These are phyloP conservation scores for Rhizopus delemar DNA, from an alignment of 371 early-diverging fungal genomes.

Conservation along the genomic window DNA sequence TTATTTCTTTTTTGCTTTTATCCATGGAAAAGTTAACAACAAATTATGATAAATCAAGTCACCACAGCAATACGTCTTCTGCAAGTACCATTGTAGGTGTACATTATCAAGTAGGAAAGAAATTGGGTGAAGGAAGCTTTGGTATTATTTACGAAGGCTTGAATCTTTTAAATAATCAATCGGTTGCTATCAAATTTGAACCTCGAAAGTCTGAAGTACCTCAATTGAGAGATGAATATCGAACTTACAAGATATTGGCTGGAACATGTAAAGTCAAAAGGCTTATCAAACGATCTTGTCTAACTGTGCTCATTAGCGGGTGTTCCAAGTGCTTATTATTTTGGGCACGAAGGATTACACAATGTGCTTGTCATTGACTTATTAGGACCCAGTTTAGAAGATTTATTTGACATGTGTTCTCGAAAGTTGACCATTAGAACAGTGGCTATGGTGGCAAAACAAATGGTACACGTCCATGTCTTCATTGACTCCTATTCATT, in stretches of 20 bases:
- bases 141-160: conserved; percentile 96
- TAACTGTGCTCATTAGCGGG: conserved; percentile 53
- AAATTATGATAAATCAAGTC: conserved; percentile 23
- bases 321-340: conserved; percentile 91
- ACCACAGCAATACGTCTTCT: conserved; percentile 21
- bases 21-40: background rate
- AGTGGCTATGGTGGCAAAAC: conserved; percentile 95
- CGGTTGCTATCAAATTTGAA: conserved; percentile 88
- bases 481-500: background rate
- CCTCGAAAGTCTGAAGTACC: conserved; percentile 87
- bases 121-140: conserved; percentile 96
- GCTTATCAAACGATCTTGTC: background rate
- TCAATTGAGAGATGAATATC: conserved; percentile 86
- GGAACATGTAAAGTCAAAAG: conserved; percentile 65
- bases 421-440: conserved; percentile 93
- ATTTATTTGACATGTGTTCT: conserved; percentile 94
- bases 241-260: conserved; percentile 78
- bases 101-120: conserved; percentile 93
- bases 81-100: conserved; percentile 81
- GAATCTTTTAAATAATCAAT: conserved; percentile 71
- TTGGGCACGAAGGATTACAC: conserved; percentile 95
- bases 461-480: conserved; percentile 70
- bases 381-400: conserved; percentile 95
- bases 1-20: background rate
- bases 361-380: conserved; percentile 97